Evolutionary conservation across 2,329 filamentous ascomycete species (phyloP), one percentile per base, ranked within the genome.

Genomic region (Pseudocercospora fuligena): DNA sequence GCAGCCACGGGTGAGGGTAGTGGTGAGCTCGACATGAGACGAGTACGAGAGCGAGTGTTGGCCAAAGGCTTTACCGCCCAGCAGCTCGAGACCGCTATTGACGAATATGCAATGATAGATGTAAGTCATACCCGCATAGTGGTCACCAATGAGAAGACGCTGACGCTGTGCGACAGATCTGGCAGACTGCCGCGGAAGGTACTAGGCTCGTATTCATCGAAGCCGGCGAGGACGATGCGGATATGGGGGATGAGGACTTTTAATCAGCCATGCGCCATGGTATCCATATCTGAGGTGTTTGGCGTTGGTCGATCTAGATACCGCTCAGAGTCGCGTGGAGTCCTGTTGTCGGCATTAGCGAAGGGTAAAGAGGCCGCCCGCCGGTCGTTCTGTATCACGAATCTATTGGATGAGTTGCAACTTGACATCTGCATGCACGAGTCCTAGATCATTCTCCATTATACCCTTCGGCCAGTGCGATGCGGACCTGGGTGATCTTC

Each of bases 21-120:
- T 73, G 83, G 91, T 21, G 94, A 97, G 80, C 82, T 99, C 74
- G 95, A 90, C 79, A 87, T 99, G 83, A 88, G 91, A 72, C 91
- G 93, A 80, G 92, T 99, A 67, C 88, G 94, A 78, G 94, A 97
- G 80, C 84, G 95, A 71, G 93, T 99, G 31, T 86, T 98, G 74
- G 95, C 94, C 61, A 97, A 97, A 86, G 95, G 95, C 2, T 99
- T 97, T 80, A 99, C 94, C 0, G 90, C 93, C 71, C 93, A 98
- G 80, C 94, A 99, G 80, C 93, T 97, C 82, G 86, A 92, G 75
- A 87, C 87, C 72, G 90, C 94, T 21, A 85, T 99, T 77, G 90
- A 97, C 69, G 94, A 97, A 83, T 98, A 99, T 80, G 90, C 92
- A 2, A 84, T 87, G 71, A 82, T 97, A 68, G 92, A 97, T 83